Evolutionary conservation across 1,139 yeast genomes (phyloP), one percentile per base, ranked within the genome.

Genomic region (Candida sanyaensis): DNA sequence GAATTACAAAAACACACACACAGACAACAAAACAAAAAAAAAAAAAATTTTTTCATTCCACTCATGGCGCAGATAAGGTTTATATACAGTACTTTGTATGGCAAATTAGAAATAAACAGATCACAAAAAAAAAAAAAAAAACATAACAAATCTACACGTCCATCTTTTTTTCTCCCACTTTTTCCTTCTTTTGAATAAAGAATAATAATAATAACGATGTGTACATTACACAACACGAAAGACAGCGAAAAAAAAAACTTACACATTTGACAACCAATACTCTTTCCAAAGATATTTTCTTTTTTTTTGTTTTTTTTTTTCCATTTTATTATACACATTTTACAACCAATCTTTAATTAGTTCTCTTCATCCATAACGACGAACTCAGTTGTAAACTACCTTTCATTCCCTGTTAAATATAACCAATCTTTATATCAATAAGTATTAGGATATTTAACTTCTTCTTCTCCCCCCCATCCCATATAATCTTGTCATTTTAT

Each of bases 361-460:
- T 13, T 17, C 21, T n/a, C 10, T 8, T 13, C 12, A 32, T n/a
- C 27, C 37, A 34, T 17, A 17, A 17, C 21, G 21, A 17, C 21
- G 21, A 17, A 17, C 21, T 17, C 21, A 17, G 21, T 17, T 17
- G 21, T 17, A 17, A 17, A 17, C 21, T 17, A 17, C 21, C 21
- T 17, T 17, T 17, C 21, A 17, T 17, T 17, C 21, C 13, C 28
- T 3, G 38, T 36, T 36, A 36, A 36, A 36, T 36, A 36, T 36
- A 36, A 36, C 38, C 38, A 36, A 36, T 36, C 38, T 36, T 36
- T 21, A 32, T 13, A 23, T 6, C n/a, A 23, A 36, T 26, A 36
- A 36, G 38, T 36, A 36, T 36, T 36, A 36, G 38, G 38, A 36
- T 36, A 36, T 36, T 36, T 36, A 36, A 21, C 38, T 23, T 23